Conservation (phyloP, 306 rosid species). For the Vicia sativa region DNA sequence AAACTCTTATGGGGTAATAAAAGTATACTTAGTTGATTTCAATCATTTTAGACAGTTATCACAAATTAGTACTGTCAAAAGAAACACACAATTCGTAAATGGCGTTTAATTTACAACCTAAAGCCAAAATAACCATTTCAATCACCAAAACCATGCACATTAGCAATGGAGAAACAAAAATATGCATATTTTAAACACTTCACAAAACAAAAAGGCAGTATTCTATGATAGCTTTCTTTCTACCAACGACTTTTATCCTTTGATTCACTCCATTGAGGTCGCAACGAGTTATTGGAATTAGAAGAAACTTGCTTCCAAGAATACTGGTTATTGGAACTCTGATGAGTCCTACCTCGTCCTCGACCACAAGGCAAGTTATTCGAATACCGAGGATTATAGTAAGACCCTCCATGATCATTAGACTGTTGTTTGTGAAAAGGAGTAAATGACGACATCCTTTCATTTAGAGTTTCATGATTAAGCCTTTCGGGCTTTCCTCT, state of each 20-base stretch:
- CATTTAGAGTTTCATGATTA: background rate
- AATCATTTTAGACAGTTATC: too few species aligned
- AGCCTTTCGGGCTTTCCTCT: conserved; percentile 30
- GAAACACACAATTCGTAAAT: too few species aligned
- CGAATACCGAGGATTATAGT: background rate
- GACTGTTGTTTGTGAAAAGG: background rate
- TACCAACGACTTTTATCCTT: background rate
- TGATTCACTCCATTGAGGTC: background rate
- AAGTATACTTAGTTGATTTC: too few species aligned
- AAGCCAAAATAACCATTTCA: too few species aligned
- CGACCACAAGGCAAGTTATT: conserved; percentile 13
- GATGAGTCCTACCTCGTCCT: conserved; percentile 24
- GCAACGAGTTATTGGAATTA: background rate
- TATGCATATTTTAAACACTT: background rate
- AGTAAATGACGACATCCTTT: background rate
- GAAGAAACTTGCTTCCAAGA: conserved; percentile 12
- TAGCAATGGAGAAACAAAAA: background rate
- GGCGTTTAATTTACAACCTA: too few species aligned
- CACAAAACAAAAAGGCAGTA: background rate
- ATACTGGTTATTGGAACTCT: background rate
- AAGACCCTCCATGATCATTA: background rate
- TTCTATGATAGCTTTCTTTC: background rate
- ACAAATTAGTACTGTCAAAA: too few species aligned
- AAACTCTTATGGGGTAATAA: too few species aligned
- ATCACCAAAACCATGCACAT: too few species aligned